A percentile compares a stretch with the other conserved stretches of the same genome.
Evolutionary conservation across 805 yeast genomes (phyloP).

Genomic region (Ogataea sp.): DNA sequence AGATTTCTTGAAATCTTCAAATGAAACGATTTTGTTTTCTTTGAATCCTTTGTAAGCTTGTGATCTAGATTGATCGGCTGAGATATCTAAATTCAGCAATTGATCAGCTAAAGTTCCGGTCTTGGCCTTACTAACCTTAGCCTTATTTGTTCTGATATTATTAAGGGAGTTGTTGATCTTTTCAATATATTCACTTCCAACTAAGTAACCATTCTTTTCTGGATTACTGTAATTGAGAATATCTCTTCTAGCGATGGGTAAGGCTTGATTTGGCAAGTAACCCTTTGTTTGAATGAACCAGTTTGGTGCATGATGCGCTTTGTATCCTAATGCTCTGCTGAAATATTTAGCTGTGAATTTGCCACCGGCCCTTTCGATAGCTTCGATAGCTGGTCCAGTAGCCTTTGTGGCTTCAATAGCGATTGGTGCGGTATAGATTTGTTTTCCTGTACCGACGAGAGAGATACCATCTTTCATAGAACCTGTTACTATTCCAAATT

Average conservation of each 20-base stretch:
- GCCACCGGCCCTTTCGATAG: constrained; percentile 70
- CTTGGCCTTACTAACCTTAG: constrained; percentile 5
- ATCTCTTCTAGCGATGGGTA: constrained; percentile 79
- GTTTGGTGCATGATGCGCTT: constrained; percentile 72
- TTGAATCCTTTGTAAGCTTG: constrained; percentile 13
- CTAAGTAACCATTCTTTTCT: constrained; percentile 68
- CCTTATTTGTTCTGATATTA: constrained; percentile 3
- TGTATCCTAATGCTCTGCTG: constrained; percentile 51
- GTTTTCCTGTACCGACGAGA: constrained; percentile 59
- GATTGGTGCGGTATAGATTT: constrained; percentile 47
- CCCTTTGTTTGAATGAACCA: constrained; percentile 64
- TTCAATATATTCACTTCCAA: constrained; percentile 28
- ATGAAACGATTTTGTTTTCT: constrained; percentile 14
- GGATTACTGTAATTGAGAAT: constrained; percentile 69
- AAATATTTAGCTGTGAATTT: constrained; percentile 66
- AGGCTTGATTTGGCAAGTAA: constrained; percentile 73
- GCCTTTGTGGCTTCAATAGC: constrained; percentile 81
- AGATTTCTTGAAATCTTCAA: constrained; percentile 13
- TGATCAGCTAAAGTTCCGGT: no score
- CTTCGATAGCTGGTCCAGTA: constrained; percentile 59
- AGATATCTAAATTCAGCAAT: constrained; percentile 10
- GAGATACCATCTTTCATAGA: constrained; percentile 73
- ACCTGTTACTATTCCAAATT: constrained; percentile 67
- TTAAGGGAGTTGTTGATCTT: constrained; percentile 15
- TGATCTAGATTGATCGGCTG: constrained; percentile 1